Evolutionary conservation across 768 basidiomycete species (phyloP).

Genomic region (Russula emetica): DNA sequence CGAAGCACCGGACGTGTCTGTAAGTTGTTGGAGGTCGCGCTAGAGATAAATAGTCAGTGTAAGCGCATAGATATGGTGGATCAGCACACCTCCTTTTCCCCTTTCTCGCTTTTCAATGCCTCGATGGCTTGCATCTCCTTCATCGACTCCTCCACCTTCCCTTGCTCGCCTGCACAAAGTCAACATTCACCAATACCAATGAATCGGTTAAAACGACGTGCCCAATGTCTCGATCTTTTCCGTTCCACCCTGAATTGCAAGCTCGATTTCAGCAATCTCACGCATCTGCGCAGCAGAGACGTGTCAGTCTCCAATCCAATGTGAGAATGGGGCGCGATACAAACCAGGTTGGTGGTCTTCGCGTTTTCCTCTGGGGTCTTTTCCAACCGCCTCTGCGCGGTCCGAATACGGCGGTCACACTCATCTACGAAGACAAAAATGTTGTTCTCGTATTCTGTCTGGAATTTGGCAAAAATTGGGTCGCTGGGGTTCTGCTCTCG

Average conservation of each 20-base stretch:
- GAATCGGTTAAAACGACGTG: constrained; percentile 35
- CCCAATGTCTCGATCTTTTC: constrained; percentile 96
- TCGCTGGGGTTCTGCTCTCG: constrained; percentile 71
- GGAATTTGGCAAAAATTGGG: constrained; percentile 81
- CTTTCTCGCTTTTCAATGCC: constrained; percentile 92
- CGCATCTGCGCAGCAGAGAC: constrained; percentile 64
- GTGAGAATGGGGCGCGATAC: constrained; percentile 30
- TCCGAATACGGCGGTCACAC: constrained; percentile 92
- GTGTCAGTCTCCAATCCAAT: not conserved
- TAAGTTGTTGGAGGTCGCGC: constrained; percentile 93
- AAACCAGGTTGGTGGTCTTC: constrained; percentile 91
- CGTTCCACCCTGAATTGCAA: constrained; percentile 97
- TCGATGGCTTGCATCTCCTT: constrained; percentile 96
- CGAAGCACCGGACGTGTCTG: constrained; percentile 96
- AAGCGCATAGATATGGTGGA: not conserved
- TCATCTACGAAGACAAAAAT: constrained; percentile 97
- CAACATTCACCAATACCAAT: not conserved
- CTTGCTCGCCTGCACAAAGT: constrained; percentile 73
- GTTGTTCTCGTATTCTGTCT: constrained; percentile 93
- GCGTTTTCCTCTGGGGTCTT: constrained; percentile 99
- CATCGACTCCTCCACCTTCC: constrained; percentile 99
- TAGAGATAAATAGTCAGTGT: constrained; percentile 33
- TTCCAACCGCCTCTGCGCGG: constrained; percentile 91
- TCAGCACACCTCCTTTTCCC: constrained; percentile 80
- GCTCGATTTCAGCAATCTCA: constrained; percentile 98